Evolutionary conservation across 2,329 filamentous ascomycete genomes (phyloP), one percentile per base, ranked within the genome.

Genomic region (Calonectria multiphialidica): DNA sequence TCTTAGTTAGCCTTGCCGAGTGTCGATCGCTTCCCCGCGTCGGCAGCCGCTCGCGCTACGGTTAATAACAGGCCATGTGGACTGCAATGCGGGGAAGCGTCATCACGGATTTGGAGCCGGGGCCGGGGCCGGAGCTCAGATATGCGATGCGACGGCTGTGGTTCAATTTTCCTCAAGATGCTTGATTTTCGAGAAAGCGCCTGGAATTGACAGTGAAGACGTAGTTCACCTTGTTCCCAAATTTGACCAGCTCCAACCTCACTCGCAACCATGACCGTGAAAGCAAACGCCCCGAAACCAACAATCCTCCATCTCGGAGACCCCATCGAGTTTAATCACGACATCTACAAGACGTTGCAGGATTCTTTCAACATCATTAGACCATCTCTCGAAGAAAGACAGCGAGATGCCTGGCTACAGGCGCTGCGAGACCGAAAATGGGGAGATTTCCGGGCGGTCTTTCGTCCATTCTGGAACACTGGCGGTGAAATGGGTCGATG

Each of bases 401-500:
- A 86, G 61, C 75, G 85, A 9, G 77, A 74, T 18, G 77, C 81
- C 6, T 87, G 85, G 62, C 78, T 86, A 9, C 77, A 83, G 47
- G 82, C 81, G 2, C 76, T 87, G 16, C 79, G 78, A 25, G 80
- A 83, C 12, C 79, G 77, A 61, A 82, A 82, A 81, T 86, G 84
- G 84, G 85, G 85, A 1, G 78, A 85, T 72, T 87, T 87, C 66
- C 73, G 77, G 15, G 85, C 83, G 2, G 81, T 87, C 57, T 90
- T 90, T 75, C 84, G 90, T 2, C 90, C 90, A 0, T 92, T 91
- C 80, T 93, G 90, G 90, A 89, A 90, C 70, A 91, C 90, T 0
- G 91, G 91, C 1, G 90, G 89, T 5, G 91, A 93, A 76, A 92
- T 93, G 90, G 90, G 90, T 1, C 87, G 87, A 25, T 92, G 90